phyloP scores from a whole-genome alignment of 2,329 filamentous ascomycete species.

The Epicoccum nigrum region DNA sequence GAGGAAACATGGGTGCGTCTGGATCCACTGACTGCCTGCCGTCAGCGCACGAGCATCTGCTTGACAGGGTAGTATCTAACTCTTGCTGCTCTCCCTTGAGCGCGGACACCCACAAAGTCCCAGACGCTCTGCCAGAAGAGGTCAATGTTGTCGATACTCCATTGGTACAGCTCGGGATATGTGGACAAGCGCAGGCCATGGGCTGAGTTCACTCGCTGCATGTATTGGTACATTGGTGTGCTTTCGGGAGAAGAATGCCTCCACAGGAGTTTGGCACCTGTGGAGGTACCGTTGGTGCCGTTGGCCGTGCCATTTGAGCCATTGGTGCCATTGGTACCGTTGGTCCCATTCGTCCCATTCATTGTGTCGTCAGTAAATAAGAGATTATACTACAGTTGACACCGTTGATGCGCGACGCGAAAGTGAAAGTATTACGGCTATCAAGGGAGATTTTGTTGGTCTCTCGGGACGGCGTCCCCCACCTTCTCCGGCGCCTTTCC shows the following conservation, averaged over 20 bases:
- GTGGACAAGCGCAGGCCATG: constrained; percentile 66
- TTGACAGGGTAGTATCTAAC: constrained; percentile 52
- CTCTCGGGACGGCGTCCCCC: not conserved
- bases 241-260: constrained; percentile 68
- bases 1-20: constrained; percentile 77
- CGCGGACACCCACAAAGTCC: constrained; percentile 78
- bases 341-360: constrained; percentile 22
- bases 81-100: constrained; percentile 66
- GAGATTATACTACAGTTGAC: not conserved
- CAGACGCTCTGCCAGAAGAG: constrained; percentile 87
- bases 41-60: constrained; percentile 19
- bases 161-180: constrained; percentile 80
- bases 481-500: not conserved
- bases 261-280: constrained; percentile 62
- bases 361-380: constrained; percentile 1
- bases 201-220: constrained; percentile 71
- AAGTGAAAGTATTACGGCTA: constrained; percentile 5
- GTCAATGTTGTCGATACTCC: constrained; percentile 79
- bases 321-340: constrained; percentile 31
- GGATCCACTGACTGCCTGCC: constrained; percentile 68
- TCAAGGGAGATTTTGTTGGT: constrained; percentile 15
- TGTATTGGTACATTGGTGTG: constrained; percentile 75
- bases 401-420: not conserved
- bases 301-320: constrained; percentile 26
- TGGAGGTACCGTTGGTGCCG: constrained; percentile 20